A percentile compares a stretch with the other conserved stretches of the same genome.
phyloP scores from a whole-genome alignment of 331 rosid species.

The Arachis monticola region DNA sequence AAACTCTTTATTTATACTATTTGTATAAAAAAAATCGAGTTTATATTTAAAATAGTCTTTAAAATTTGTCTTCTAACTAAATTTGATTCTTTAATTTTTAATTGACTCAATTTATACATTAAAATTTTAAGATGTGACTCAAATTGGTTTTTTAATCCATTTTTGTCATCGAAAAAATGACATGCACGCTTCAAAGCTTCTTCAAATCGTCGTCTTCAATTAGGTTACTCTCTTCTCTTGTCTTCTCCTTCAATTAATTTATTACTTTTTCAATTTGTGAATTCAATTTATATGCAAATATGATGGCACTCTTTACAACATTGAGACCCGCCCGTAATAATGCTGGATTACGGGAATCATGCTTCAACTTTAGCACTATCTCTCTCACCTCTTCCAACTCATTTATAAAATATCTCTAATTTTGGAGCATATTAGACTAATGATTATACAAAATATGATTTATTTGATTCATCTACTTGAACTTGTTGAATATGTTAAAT shows the following conservation, averaged over 20 bases:
- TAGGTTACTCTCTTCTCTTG: conserved; percentile 45
- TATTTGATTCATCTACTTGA: conserved; percentile 66
- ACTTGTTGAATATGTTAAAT: conserved; percentile 51
- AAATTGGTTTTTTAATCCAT: too few species aligned
- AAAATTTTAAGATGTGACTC: too few species aligned
- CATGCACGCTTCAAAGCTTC: conserved; percentile 62
- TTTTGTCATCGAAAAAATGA: too few species aligned
- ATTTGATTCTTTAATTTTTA: too few species aligned
- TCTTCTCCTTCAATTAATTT: background rate
- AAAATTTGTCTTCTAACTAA: too few species aligned
- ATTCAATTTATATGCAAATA: conserved; percentile 46
- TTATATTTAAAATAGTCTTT: too few species aligned
- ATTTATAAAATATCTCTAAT: conserved; percentile 52
- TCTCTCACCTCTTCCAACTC: conserved; percentile 57
- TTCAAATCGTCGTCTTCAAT: conserved; percentile 68
- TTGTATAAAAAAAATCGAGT: too few species aligned
- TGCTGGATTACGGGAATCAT: conserved; percentile 90
- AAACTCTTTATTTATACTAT: too few species aligned
- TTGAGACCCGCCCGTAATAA: conserved; percentile 70
- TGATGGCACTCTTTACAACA: conserved; percentile 70
- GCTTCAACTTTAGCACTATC: conserved; percentile 75
- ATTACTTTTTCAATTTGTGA: background rate
- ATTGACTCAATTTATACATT: too few species aligned
- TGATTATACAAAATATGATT: conserved; percentile 86
- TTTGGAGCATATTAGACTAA: conserved; percentile 63